A percentile compares a stretch with the other conserved stretches of the same genome.
These are phyloP conservation scores for Nakaseomyces bracarensis DNA, from an alignment of 1,139 yeast genomes.

Conservation along the genomic window DNA sequence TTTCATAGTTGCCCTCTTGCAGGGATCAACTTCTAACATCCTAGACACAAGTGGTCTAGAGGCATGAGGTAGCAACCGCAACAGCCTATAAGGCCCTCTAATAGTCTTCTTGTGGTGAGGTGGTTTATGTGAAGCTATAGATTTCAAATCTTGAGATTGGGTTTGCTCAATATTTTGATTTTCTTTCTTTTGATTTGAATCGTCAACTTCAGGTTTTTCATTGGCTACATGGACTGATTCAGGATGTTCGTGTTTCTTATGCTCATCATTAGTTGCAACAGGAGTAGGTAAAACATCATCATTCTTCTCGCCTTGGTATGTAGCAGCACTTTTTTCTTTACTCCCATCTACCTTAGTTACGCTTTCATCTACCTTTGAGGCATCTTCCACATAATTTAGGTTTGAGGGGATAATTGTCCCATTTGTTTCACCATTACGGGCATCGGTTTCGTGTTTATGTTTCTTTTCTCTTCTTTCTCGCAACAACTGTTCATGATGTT, in stretches of 20 bases:
- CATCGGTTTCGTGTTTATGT: background rate
- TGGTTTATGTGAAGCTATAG: conserved; percentile 15
- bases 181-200: background rate
- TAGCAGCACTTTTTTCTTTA: background rate
- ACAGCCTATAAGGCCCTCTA: conserved; percentile 78
- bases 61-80: conserved; percentile 80
- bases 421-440: background rate
- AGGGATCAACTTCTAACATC: conserved; percentile 67
- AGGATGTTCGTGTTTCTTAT: background rate
- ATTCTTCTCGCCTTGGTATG: background rate
- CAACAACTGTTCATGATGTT: conserved; percentile 39
- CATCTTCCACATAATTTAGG: background rate
- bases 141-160: conserved; percentile 3
- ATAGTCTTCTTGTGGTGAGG: conserved; percentile 27
- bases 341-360: background rate
- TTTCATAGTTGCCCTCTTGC: conserved; percentile 56
- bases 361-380: background rate
- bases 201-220: background rate
- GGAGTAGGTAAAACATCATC: conserved; percentile 1
- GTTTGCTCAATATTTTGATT: conserved; percentile 1
- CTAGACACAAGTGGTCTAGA: conserved; percentile 66
- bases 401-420: conserved; percentile 1
- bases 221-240: background rate
- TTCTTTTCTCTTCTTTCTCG: conserved; percentile 24
- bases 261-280: background rate